Percentiles rank a stretch among this genome's conserved stretches.
Evolutionary conservation across 1,284 basidiomycete species (phyloP).

Genomic region (Fomitiporia mediterranea): DNA sequence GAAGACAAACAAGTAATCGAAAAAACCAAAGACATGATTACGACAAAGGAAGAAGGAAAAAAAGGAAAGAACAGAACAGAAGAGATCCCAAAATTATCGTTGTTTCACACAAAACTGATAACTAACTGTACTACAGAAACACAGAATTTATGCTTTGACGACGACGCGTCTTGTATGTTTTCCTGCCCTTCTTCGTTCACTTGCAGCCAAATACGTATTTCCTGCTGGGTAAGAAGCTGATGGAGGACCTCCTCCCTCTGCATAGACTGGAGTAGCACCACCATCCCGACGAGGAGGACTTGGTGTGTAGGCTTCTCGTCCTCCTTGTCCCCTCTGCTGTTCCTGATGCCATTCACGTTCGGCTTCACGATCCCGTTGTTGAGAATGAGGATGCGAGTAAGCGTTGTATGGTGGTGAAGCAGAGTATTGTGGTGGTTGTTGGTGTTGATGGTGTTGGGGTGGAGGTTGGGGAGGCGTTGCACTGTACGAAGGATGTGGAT

Average conservation of each 20-base stretch:
- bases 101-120: neutral
- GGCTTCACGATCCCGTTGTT: neutral
- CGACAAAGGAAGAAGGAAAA: neutral
- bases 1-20: neutral
- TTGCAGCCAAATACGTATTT: constrained; percentile 36
- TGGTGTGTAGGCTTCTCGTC: neutral
- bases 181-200: constrained; percentile 58
- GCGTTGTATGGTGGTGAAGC: neutral
- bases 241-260: too few relatives aligned
- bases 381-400: neutral
- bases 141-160: neutral
- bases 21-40: neutral
- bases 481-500: neutral
- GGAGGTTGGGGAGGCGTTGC: neutral
- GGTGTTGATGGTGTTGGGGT: neutral
- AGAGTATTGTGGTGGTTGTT: neutral
- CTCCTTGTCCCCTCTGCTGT: neutral
- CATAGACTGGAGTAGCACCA: constrained; percentile 26
- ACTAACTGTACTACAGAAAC: neutral
- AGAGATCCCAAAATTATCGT: too few relatives aligned
- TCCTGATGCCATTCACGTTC: too few relatives aligned
- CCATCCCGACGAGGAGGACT: constrained; percentile 25
- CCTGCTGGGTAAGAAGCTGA: constrained; percentile 43
- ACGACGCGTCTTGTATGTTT: constrained; percentile 63
- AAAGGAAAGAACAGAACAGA: neutral